Base-by-base conservation (phyloP, 768 basidiomycete species). In the Pisolithus albus region DNA sequence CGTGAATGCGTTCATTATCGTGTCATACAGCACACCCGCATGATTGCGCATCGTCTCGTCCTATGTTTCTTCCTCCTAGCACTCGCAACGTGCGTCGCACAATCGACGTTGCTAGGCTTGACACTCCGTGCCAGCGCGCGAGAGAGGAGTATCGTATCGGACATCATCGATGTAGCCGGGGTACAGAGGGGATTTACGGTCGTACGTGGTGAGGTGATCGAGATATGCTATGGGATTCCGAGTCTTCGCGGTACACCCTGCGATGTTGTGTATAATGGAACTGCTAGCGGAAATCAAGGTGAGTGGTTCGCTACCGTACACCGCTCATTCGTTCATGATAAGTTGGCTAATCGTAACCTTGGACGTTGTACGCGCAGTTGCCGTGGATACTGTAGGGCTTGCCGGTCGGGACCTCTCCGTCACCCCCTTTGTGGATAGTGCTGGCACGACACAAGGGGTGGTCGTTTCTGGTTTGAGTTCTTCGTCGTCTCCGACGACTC, bases 41-140 rank as follows among this genome's bases (percentile, higher is more conserved):
- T 79, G 47, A 80, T 76, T 6, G 59, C 77, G 32, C 77, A 75
- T n/a, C 74, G 70, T 9, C 72, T 70, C 60, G 80, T 78, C 32
- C 67, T 72, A 5, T 55, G 69, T 34, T 82, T 78, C 61, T 23
- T 23, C 4, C 21, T 23, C 21, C 21, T 23, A 4, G 21, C 76
- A 26, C 55, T 81, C 42, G 42, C 70, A 24, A 70, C 69, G 49
- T 76, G 72, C 52, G 48, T 73, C 39, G 60, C 69, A 23, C 72
- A 80, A 47, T 69, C 65, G 51, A 57, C 65, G 11, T 57, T 79
- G 9, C 78, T 79, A 54, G 64, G 62, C 13, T 45, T 72, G 23
- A 62, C 73, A 3, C 71, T 74, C 41, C 52, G 54, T 4, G 69
- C 70, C 49, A 78, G 75, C 52, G 46, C 63, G 1, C 52, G 63